Evolutionary conservation across 768 basidiomycete species (phyloP), one percentile per base, ranked within the genome.

Genomic region (Pleurotus citrinopileatus): DNA sequence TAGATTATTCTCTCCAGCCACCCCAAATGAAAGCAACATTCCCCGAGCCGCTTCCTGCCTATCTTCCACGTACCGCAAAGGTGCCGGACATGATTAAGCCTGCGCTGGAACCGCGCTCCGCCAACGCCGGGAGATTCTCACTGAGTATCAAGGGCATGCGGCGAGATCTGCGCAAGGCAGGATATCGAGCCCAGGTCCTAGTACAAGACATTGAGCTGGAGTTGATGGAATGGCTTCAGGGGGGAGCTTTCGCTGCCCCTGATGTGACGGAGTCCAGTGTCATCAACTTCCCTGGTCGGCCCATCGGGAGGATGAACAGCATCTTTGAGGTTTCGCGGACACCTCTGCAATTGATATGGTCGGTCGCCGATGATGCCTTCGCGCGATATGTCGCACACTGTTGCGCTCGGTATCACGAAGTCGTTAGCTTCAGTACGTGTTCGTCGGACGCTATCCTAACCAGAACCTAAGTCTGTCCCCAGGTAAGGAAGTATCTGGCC

Each of bases 371-470:
- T 54, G 87, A 90, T 61, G 75, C 83, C 0, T 92, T 91, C 70
- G 83, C 86, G 25, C 78, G 91, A 27, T 92, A 89, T 61, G 80
- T 92, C 42, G 83, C 92, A 4, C 91, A 94, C 59, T 92, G 90
- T 59, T 85, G 87, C 55, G 89, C 89, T 37, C 75, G 90, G 32
- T 92, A 86, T 67, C 82, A 91, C 65, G 83, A 83, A 55, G 67
- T 93, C 55, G 85, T 92, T 61, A 88, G 87, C 70, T 93, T 84
- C 74, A 92, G 89, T 89, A 67, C 61, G 87, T 75, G 15, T 34
- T 25, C n/a, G n/a, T n/a, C n/a, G n/a, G n/a, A n/a, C n/a, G n/a
- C n/a, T n/a, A n/a, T n/a, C n/a, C n/a, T n/a, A n/a, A n/a, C n/a
- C n/a, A n/a, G n/a, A n/a, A n/a, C n/a, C n/a, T n/a, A n/a, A n/a